Evolutionary conservation across 257 asterid genomes (phyloP).

Genomic region (Nicotiana paniculata): DNA sequence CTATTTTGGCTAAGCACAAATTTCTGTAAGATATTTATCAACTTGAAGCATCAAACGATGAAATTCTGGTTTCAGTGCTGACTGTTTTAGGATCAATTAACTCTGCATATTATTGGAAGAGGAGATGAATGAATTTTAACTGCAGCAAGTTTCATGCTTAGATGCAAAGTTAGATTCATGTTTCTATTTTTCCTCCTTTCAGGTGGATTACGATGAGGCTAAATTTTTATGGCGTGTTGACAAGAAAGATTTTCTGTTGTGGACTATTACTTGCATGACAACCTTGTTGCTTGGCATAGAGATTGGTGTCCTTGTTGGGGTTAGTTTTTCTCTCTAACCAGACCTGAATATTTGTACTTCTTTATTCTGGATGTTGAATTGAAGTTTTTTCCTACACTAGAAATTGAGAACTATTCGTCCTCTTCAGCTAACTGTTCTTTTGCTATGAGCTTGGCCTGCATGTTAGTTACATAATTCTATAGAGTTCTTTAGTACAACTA

Average conservation of each 20-base stretch:
- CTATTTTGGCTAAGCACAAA: neutral
- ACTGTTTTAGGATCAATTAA: neutral
- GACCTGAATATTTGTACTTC: neutral
- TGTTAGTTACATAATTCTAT: neutral
- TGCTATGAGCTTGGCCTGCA: neutral
- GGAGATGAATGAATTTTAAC: neutral
- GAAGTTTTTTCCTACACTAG: neutral
- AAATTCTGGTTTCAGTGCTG: neutral
- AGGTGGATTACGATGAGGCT: conserved; percentile 99
- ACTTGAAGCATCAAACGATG: neutral
- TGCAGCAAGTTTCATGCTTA: conserved; percentile 8
- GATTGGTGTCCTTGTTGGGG: conserved; percentile 95
- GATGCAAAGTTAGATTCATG: conserved; percentile 15
- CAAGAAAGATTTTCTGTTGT: conserved; percentile 86
- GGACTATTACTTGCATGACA: conserved; percentile 72
- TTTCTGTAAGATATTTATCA: neutral
- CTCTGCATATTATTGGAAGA: neutral
- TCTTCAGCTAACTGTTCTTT: neutral
- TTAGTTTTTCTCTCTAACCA: conserved; percentile 30
- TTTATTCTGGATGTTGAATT: neutral
- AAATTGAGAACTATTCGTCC: neutral
- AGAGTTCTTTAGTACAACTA: neutral
- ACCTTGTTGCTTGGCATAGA: conserved; percentile 96
- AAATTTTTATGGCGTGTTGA: conserved; percentile 86
- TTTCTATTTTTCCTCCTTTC: conserved; percentile 23